Conservation (phyloP, 306 rosid species). For the Gastrolobium bilobum region DNA sequence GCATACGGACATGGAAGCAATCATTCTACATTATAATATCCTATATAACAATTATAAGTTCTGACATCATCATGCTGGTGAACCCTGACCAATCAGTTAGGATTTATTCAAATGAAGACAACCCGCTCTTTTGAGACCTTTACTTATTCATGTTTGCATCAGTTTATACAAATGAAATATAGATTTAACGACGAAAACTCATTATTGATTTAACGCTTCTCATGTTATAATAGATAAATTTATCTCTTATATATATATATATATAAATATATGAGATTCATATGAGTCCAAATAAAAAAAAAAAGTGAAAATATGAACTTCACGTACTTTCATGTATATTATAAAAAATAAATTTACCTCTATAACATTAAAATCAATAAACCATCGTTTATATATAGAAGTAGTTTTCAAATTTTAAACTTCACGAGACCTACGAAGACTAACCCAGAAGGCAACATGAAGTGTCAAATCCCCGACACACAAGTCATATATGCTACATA, state of each 20-base stretch:
- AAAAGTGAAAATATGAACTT: too few species aligned
- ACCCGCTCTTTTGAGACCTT: conserved; percentile 5
- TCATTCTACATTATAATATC: conserved; percentile 46
- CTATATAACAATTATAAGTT: conserved; percentile 10
- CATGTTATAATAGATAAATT: too few species aligned
- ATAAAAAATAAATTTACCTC: too few species aligned
- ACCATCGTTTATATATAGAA: background rate
- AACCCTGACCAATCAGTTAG: conserved; percentile 45
- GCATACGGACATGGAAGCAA: conserved; percentile 47
- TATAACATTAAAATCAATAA: too few species aligned
- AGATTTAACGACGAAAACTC: background rate
- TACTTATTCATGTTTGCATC: background rate
- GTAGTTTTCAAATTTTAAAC: conserved; percentile 6
- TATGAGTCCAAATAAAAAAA: too few species aligned
- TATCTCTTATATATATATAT: too few species aligned
- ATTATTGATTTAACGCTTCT: too few species aligned
- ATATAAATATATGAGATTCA: too few species aligned
- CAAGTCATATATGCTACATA: conserved; percentile 33
- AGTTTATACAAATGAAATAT: conserved; percentile 5
- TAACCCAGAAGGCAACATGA: conserved; percentile 34
- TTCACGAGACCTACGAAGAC: conserved; percentile 35
- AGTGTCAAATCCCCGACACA: conserved; percentile 47
- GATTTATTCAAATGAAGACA: conserved; percentile 36
- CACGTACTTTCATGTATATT: too few species aligned
- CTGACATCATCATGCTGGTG: conserved; percentile 47